phyloP scores from a whole-genome alignment of 2,329 filamentous ascomycete species.

The Talaromyces pinophilus region DNA sequence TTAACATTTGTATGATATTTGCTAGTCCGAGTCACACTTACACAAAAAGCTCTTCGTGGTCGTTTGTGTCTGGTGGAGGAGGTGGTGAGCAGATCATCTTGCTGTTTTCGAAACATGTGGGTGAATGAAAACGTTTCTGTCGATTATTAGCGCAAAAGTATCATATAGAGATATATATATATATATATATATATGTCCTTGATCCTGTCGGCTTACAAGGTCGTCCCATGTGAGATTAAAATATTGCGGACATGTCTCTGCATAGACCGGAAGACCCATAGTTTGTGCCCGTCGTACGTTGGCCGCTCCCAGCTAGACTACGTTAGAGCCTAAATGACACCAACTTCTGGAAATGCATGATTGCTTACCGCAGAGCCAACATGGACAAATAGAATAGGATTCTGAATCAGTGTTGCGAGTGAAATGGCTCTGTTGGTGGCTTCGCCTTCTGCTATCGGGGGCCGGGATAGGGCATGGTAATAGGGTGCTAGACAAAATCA shows the following conservation, averaged over 20 bases:
- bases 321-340: neutral
- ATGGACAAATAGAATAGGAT: constrained; percentile 57
- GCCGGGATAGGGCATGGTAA: constrained; percentile 44
- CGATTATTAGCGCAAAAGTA: too few relatives aligned
- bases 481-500: neutral
- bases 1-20: neutral
- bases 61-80: constrained; percentile 47
- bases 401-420: constrained; percentile 52
- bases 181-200: neutral
- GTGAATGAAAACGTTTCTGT: neutral
- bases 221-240: constrained; percentile 55
- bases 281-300: constrained; percentile 51
- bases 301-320: neutral
- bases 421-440: constrained; percentile 54
- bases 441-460: constrained; percentile 46
- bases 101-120: constrained; percentile 45
- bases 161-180: too few relatives aligned
- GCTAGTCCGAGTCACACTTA: neutral
- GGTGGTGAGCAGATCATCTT: constrained; percentile 59
- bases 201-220: constrained; percentile 30
- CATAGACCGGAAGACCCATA: constrained; percentile 54
- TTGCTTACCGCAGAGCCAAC: constrained; percentile 30
- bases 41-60: constrained; percentile 41
- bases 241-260: constrained; percentile 62
- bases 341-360: neutral